Evolutionary conservation across 257 asterid genomes (phyloP).

Genomic region (Solanum verrucosum): DNA sequence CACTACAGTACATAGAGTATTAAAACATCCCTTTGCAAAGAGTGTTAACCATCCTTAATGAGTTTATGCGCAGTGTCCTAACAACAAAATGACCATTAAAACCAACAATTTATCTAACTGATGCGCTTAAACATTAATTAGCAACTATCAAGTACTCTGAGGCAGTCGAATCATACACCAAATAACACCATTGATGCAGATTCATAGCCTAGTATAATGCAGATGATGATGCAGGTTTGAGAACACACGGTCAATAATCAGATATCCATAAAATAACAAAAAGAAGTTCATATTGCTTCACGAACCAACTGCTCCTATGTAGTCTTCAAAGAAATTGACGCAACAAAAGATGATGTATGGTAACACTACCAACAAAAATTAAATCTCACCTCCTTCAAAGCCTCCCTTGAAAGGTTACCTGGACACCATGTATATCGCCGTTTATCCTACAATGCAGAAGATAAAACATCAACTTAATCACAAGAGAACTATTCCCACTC

Average conservation of each 20-base stretch:
- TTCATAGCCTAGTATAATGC: neutral
- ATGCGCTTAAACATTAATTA: neutral
- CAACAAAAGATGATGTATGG: neutral
- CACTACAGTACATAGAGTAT: neutral
- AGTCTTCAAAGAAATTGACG: neutral
- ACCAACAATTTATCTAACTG: neutral
- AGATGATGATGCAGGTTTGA: neutral
- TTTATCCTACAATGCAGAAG: slow-evolving; percentile 46
- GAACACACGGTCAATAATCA: neutral
- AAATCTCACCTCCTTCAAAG: slow-evolving; percentile 47
- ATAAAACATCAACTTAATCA: neutral
- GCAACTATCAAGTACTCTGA: neutral
- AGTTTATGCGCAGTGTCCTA: neutral
- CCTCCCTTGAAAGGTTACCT: slow-evolving; percentile 49
- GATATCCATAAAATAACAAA: neutral
- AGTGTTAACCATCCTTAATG: neutral
- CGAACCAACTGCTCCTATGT: neutral
- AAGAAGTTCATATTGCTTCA: neutral
- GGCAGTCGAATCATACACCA: neutral
- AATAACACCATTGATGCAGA: neutral
- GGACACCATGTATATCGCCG: slow-evolving; percentile 99
- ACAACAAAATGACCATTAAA: neutral
- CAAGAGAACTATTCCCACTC: neutral
- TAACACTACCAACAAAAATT: neutral
- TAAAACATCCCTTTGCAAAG: neutral